These are phyloP conservation scores for Vigna unguiculata DNA, from an alignment of 306 rosid species.

Conservation along the genomic window DNA sequence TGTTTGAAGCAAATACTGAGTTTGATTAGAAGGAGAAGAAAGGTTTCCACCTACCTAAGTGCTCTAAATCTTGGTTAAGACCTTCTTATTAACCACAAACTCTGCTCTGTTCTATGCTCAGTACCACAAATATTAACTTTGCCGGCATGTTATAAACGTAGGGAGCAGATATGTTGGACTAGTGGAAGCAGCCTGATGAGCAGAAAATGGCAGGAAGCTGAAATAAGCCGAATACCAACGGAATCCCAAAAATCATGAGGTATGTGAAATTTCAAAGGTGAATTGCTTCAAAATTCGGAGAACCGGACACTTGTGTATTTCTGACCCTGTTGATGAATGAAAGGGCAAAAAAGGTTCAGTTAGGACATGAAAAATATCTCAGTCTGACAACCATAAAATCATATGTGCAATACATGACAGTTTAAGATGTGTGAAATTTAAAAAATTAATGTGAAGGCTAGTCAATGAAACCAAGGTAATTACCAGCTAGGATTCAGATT, in stretches of 20 bases:
- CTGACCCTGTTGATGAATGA: constrained; percentile 71
- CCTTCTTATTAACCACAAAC: constrained; percentile 39
- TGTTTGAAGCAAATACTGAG: constrained; percentile 42
- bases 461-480: constrained; percentile 58
- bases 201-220: constrained; percentile 52
- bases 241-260: constrained; percentile 47
- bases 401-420: constrained; percentile 54
- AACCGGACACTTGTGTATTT: constrained; percentile 64
- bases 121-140: constrained; percentile 34
- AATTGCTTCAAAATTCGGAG: constrained; percentile 64
- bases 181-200: constrained; percentile 42
- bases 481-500: constrained; percentile 58
- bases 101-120: constrained; percentile 26
- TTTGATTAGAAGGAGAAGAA: constrained; percentile 45
- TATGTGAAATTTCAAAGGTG: constrained; percentile 57
- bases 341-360: constrained; percentile 68
- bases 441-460: constrained; percentile 47
- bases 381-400: constrained; percentile 60
- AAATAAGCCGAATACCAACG: constrained; percentile 60
- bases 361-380: constrained; percentile 83
- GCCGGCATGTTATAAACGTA: constrained; percentile 45
- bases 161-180: constrained; percentile 43
- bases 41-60: constrained; percentile 43
- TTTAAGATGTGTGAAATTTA: constrained; percentile 38
- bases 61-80: constrained; percentile 49